Evolutionary conservation across 2,329 filamentous ascomycete genomes (phyloP).

Genomic region (Cytospora leucostoma): DNA sequence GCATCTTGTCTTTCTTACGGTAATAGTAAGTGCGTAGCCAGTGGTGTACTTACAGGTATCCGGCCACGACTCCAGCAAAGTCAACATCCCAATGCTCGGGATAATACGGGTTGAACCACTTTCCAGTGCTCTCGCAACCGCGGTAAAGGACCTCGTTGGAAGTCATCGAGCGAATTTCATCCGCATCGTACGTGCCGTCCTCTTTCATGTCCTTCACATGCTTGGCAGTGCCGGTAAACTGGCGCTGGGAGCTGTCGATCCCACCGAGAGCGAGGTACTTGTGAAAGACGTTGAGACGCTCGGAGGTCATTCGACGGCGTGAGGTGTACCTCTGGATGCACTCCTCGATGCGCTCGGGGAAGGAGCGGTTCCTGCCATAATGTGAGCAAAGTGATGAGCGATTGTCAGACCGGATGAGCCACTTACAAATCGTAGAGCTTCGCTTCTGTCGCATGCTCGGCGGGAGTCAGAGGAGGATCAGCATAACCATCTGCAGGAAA

Average conservation of each 20-base stretch:
- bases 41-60: conserved; percentile 67
- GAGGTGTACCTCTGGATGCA: conserved; percentile 81
- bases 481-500: conserved; percentile 66
- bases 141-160: conserved; percentile 62
- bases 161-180: conserved; percentile 64
- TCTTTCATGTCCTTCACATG: conserved; percentile 40
- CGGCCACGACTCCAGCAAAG: conserved; percentile 74
- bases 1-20: not conserved
- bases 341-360: conserved; percentile 75
- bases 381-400: conserved; percentile 29
- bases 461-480: conserved; percentile 75
- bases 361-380: conserved; percentile 48
- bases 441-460: conserved; percentile 65
- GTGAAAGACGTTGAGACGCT: conserved; percentile 66
- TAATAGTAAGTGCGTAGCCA: not conserved
- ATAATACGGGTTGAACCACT: conserved; percentile 53
- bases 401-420: not conserved
- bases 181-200: conserved; percentile 51
- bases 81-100: conserved; percentile 72
- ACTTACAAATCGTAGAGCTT: conserved; percentile 68
- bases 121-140: conserved; percentile 40
- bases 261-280: conserved; percentile 85
- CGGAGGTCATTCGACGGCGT: conserved; percentile 70
- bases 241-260: conserved; percentile 58
- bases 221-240: conserved; percentile 61